Percentiles rank a stretch among this genome's conserved stretches.
Conservation (phyloP, 2,329 filamentous ascomycete genomes). For the Xylariaceae sp. region DNA sequence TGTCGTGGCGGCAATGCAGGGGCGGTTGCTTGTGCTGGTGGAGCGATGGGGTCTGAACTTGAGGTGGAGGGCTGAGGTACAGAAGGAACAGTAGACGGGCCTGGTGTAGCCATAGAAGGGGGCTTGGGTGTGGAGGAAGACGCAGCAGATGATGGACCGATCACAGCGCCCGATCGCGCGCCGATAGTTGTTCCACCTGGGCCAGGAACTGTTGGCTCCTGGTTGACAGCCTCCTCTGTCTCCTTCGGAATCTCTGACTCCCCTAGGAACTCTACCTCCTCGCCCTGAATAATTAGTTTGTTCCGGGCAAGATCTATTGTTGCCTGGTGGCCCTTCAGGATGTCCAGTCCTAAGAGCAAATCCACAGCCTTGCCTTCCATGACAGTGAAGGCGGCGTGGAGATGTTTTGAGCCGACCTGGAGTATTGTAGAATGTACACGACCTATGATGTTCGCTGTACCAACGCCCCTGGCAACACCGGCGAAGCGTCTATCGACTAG, state of each 20-base stretch:
- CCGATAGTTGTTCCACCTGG: conserved; percentile 88
- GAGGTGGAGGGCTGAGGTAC: too few relatives aligned
- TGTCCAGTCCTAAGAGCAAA: conserved; percentile 86
- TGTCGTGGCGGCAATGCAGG: conserved; percentile 23
- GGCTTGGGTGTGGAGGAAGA: conserved; percentile 22
- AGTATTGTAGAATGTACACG: conserved; percentile 94
- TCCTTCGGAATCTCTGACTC: conserved; percentile 93
- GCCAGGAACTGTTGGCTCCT: conserved; percentile 80
- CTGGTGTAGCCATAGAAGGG: conserved; percentile 25
- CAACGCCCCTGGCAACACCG: conserved; percentile 88
- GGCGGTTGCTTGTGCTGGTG: conserved; percentile 15
- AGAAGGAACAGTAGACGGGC: conserved; percentile 16
- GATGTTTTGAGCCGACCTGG: conserved; percentile 80
- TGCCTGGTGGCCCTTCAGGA: conserved; percentile 94
- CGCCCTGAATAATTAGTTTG: conserved; percentile 80
- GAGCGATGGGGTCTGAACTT: conserved; percentile 26
- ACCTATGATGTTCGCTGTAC: conserved; percentile 89
- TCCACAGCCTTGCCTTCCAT: conserved; percentile 99
- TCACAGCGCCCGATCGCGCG: conserved; percentile 73
- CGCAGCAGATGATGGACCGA: conserved; percentile 40
- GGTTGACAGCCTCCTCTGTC: conserved; percentile 64
- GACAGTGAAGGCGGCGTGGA: conserved; percentile 95
- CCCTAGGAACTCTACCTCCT: conserved; percentile 83
- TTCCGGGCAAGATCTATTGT: conserved; percentile 83
- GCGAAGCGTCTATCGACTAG: conserved; percentile 90